Conservation (phyloP, 306 rosid genomes). For the Alnus glutinosa region DNA sequence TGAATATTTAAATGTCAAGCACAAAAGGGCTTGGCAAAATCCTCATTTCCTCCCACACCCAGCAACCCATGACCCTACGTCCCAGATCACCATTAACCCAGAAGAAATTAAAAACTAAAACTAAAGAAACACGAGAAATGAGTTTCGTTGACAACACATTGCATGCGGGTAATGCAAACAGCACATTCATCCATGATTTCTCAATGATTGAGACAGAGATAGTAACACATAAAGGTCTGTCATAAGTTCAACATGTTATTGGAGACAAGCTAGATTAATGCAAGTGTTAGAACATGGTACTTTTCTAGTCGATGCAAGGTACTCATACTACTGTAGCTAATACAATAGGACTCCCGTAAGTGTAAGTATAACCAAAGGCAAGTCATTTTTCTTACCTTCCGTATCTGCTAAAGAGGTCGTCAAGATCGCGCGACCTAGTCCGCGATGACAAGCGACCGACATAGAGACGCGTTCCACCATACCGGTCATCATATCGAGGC, state of each 20-base stretch:
- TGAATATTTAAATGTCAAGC: constrained; percentile 52
- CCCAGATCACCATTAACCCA: not conserved
- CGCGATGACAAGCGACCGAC: constrained; percentile 68
- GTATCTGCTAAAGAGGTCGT: constrained; percentile 66
- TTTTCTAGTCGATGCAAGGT: not conserved
- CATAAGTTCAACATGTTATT: not conserved
- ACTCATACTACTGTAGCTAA: constrained; percentile 7
- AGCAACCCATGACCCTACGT: not conserved
- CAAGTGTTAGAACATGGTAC: not conserved
- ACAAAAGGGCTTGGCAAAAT: constrained; percentile 43
- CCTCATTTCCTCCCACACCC: constrained; percentile 35
- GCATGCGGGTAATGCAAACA: not conserved
- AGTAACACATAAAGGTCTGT: not conserved
- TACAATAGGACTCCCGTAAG: not conserved
- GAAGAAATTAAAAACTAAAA: not conserved
- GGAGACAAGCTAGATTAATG: not conserved
- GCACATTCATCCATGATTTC: not conserved
- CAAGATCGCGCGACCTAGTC: constrained; percentile 74
- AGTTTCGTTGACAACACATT: not conserved
- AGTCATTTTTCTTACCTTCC: constrained; percentile 51
- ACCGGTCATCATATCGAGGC: constrained; percentile 82
- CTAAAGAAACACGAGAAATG: not conserved
- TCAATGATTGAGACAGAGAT: not conserved
- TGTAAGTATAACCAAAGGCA: not conserved
- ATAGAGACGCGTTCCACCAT: constrained; percentile 68